Evolutionary conservation across 225 moss, liverwort and hornwort genomes (phyloP).

Genomic region (Antitrichia curtipendula): DNA sequence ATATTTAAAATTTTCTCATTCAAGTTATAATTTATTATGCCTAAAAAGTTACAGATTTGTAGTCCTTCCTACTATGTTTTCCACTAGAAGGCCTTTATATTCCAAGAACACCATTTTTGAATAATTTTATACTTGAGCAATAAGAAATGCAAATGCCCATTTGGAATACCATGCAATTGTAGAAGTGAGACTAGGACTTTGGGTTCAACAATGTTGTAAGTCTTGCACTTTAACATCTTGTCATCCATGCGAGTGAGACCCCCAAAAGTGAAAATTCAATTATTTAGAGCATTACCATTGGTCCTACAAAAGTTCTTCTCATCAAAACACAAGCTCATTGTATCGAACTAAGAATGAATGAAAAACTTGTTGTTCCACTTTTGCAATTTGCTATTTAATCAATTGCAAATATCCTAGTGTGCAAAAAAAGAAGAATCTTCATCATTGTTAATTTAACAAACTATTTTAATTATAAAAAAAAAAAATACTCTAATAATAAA

Average conservation of each 20-base stretch:
- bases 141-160: background rate
- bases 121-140: background rate
- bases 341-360: background rate
- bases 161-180: background rate
- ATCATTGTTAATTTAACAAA: background rate
- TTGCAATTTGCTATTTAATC: background rate
- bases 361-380: background rate
- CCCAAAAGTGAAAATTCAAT: background rate
- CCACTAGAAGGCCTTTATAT: background rate
- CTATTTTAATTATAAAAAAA: background rate
- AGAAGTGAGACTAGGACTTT: background rate
- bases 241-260: background rate
- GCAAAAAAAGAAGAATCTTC: background rate
- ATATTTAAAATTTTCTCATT: background rate
- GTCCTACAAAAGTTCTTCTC: fast-evolving
- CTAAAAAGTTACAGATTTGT: background rate
- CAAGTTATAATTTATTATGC: background rate
- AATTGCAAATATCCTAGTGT: background rate
- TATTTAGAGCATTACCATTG: background rate
- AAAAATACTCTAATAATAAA: background rate
- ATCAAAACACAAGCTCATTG: background rate
- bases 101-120: background rate
- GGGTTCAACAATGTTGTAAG: background rate
- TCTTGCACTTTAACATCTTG: background rate
- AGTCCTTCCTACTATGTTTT: background rate